Conservation (phyloP, 352 stramenopile genomes). For the Phytophthora pistaciae region DNA sequence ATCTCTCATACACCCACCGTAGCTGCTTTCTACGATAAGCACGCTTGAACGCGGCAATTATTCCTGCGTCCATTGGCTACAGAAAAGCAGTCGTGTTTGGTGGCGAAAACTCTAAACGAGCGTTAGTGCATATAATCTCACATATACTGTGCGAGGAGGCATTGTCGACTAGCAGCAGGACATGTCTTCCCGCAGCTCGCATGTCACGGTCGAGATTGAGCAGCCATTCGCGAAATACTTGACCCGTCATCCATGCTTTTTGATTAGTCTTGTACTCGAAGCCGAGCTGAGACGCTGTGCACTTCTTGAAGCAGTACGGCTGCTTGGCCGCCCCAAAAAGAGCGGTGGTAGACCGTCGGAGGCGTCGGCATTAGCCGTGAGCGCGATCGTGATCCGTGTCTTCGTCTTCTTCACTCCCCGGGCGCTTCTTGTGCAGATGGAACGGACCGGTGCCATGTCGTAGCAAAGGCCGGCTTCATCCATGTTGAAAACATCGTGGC, state of each 20-base stretch:
- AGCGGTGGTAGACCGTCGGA: background rate
- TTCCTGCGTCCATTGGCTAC: slow-evolving; percentile 8
- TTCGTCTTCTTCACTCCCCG: slow-evolving; percentile 16
- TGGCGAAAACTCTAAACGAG: slow-evolving; percentile 5
- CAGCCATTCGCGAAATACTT: no score
- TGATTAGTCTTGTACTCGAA: no score
- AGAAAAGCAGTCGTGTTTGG: slow-evolving; percentile 11
- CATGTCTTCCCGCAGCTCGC: no score
- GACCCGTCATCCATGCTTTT: no score
- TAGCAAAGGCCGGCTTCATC: slow-evolving; percentile 15
- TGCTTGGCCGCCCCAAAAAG: background rate
- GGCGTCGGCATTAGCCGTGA: slow-evolving; percentile 22
- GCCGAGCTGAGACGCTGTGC: no score
- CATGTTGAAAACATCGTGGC: background rate
- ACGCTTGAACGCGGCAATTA: slow-evolving; percentile 18
- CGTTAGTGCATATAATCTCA: no score
- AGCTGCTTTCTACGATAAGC: slow-evolving; percentile 6
- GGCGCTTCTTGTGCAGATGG: slow-evolving; percentile 1
- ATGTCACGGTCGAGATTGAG: no score
- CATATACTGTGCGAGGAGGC: no score
- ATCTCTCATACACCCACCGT: slow-evolving; percentile 9
- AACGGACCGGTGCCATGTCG: slow-evolving; percentile 3
- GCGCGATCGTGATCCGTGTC: slow-evolving; percentile 7
- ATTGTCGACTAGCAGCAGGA: no score
- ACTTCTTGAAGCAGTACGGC: no score